Evolutionary conservation across 345 rosid species (phyloP).

Genomic region (Populus ilicifolia): DNA sequence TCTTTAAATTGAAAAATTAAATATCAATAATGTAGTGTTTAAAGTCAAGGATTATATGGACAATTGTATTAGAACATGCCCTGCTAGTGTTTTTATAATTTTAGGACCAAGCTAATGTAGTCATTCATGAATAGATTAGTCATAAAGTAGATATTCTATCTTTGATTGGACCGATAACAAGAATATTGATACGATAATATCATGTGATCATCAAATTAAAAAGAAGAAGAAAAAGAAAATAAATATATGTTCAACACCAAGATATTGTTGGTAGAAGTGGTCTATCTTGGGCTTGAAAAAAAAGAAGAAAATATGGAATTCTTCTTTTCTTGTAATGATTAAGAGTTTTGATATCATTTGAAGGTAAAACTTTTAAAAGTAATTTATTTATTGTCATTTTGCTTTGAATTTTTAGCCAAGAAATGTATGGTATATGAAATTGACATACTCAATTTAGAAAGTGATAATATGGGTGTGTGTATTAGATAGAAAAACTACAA

Average conservation of each 20-base stretch:
- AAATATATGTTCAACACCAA: not conserved
- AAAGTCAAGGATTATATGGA: not conserved
- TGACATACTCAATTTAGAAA: not conserved
- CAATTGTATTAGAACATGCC: not conserved
- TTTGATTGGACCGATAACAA: not conserved
- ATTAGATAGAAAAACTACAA: not conserved
- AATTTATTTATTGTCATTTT: not conserved
- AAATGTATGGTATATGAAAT: not conserved
- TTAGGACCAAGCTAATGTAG: too few species aligned
- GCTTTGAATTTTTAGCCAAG: not conserved
- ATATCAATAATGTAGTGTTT: too few species aligned
- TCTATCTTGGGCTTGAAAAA: not conserved
- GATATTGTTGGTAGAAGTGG: not conserved
- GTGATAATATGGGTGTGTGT: too few species aligned
- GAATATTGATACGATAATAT: not conserved
- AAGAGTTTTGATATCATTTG: not conserved
- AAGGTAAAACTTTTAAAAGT: not conserved
- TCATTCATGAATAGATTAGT: too few species aligned
- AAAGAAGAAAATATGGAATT: not conserved
- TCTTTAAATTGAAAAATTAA: not conserved
- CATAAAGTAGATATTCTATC: not conserved
- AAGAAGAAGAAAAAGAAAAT: not conserved
- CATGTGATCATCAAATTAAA: not conserved
- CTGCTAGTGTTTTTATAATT: too few species aligned
- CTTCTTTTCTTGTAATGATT: not conserved